These are phyloP conservation scores for Mycena venus DNA, from an alignment of 768 basidiomycete species.

Conservation along the genomic window DNA sequence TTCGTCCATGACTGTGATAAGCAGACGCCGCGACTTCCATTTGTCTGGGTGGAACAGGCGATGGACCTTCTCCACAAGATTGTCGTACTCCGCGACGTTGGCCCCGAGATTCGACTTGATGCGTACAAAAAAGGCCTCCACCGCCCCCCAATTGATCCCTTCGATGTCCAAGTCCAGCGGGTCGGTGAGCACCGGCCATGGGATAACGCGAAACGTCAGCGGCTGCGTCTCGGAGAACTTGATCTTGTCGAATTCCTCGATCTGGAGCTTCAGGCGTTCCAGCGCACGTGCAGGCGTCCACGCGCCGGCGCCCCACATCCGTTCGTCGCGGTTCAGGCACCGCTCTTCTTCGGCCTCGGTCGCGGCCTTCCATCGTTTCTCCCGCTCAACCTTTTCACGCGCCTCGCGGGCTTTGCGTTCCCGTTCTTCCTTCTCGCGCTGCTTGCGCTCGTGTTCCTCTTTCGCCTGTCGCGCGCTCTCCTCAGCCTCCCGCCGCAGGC, in stretches of 20 bases:
- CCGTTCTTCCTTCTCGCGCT: slow-evolving; percentile 17
- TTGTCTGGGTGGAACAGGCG: slow-evolving; percentile 71
- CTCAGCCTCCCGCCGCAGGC: slow-evolving; percentile 1
- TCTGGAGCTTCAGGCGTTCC: slow-evolving; percentile 17
- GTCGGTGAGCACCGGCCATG: slow-evolving; percentile 36
- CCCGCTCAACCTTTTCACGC: neutral
- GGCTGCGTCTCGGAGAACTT: slow-evolving; percentile 41
- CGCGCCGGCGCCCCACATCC: neutral
- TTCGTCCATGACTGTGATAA: slow-evolving; percentile 59
- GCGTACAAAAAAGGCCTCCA: slow-evolving; percentile 66
- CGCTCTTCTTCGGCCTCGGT: slow-evolving; percentile 13
- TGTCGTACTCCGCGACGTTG: slow-evolving; percentile 57
- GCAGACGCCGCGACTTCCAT: slow-evolving; percentile 65
- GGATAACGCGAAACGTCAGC: slow-evolving; percentile 32
- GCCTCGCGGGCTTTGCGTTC: slow-evolving; percentile 19
- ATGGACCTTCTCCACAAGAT: slow-evolving; percentile 65
- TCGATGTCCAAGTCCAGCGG: slow-evolving; percentile 52
- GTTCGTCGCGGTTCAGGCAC: slow-evolving; percentile 10
- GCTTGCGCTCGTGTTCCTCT: slow-evolving; percentile 4
- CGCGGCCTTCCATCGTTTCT: slow-evolving; percentile 8
- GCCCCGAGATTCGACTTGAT: slow-evolving; percentile 42
- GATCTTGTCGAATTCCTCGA: slow-evolving; percentile 34
- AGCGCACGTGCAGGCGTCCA: slow-evolving; percentile 27
- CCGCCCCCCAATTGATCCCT: slow-evolving; percentile 65
- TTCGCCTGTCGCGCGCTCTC: slow-evolving; percentile 11